These are phyloP conservation scores for Gigaspora rosea DNA, from an alignment of 192 early-diverging fungal species.

Conservation along the genomic window DNA sequence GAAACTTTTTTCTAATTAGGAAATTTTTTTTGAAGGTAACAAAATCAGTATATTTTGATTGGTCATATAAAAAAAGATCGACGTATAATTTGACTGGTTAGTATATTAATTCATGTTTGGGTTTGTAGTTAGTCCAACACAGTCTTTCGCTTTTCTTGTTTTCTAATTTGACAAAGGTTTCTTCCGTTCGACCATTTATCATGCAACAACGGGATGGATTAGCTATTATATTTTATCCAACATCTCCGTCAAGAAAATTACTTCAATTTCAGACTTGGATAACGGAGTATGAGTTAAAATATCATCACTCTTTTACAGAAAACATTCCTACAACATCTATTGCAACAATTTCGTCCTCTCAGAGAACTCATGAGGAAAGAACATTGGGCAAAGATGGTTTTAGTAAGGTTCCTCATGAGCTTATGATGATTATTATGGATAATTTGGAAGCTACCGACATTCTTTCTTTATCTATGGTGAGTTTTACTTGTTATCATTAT, in stretches of 20 bases:
- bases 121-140: too few relatives aligned
- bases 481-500: not conserved
- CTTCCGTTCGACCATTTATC: not conserved
- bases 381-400: not conserved
- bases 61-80: too few relatives aligned
- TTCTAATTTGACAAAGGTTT: too few relatives aligned
- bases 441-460: slow-evolving; percentile 2
- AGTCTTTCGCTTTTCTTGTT: too few relatives aligned
- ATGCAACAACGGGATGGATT: not conserved
- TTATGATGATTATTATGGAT: slow-evolving; percentile 20
- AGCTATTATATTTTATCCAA: not conserved
- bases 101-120: too few relatives aligned
- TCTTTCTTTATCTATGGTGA: slow-evolving; percentile 3
- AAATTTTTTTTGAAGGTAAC: too few relatives aligned
- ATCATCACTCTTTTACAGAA: not conserved
- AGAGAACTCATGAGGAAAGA: not conserved
- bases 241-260: not conserved
- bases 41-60: too few relatives aligned
- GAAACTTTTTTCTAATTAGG: too few relatives aligned
- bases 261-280: not conserved
- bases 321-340: not conserved
- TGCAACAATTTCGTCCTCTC: not conserved
- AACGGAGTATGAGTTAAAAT: not conserved
- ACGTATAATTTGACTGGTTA: too few relatives aligned
- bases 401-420: slow-evolving; percentile 11